These are phyloP conservation scores for Lachnellula willkommii DNA, from an alignment of 2,329 filamentous ascomycete genomes.

Conservation along the genomic window DNA sequence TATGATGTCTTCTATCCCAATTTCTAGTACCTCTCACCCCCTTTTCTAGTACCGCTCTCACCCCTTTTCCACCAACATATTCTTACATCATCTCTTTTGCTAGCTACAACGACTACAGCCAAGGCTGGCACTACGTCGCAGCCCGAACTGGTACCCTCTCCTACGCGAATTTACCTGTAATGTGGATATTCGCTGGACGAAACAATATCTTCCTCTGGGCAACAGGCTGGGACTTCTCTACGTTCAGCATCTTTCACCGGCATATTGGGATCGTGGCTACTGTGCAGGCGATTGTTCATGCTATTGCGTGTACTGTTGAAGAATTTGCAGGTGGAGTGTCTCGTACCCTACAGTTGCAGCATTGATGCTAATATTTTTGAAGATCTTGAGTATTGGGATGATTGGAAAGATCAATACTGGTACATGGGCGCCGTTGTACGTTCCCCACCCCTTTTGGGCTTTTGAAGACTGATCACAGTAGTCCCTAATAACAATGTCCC, in stretches of 20 bases:
- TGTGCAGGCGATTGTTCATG: slow-evolving; percentile 57
- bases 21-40: background rate
- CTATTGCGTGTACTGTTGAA: slow-evolving; percentile 47
- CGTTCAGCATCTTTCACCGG: slow-evolving; percentile 63
- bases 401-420: background rate
- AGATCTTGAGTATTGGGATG: background rate
- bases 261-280: slow-evolving; percentile 61
- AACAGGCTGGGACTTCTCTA: slow-evolving; percentile 64
- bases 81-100: slow-evolving; percentile 30
- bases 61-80: background rate
- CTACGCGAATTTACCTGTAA: slow-evolving; percentile 56
- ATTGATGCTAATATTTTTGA: background rate
- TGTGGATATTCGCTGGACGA: slow-evolving; percentile 62
- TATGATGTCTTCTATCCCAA: slow-evolving; percentile 3
- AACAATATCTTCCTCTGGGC: slow-evolving; percentile 63
- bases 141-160: slow-evolving; percentile 61
- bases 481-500: background rate
- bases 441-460: background rate
- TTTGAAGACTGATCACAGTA: background rate
- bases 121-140: slow-evolving; percentile 50
- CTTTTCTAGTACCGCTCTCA: background rate
- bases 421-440: background rate
- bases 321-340: slow-evolving; percentile 31
- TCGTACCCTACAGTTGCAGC: slow-evolving; percentile 23
- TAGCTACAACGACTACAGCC: slow-evolving; percentile 20